phyloP scores from a whole-genome alignment of 2,329 filamentous ascomycete genomes.

The Colletotrichum musae region DNA sequence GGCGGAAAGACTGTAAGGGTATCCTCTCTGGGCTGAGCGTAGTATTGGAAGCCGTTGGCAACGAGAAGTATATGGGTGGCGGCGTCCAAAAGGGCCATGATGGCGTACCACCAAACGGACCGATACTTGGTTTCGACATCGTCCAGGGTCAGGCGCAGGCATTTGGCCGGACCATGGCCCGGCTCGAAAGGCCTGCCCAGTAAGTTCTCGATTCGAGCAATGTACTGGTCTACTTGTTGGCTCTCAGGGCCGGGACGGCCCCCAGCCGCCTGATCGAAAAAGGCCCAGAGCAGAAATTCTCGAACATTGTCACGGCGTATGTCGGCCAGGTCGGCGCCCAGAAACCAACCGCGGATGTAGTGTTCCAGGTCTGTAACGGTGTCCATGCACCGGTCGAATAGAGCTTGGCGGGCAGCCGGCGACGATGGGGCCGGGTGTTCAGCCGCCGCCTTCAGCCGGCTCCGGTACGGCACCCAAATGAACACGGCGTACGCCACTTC shows the following conservation, averaged over 20 bases:
- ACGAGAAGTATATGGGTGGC: constrained; percentile 60
- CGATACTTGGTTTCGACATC: constrained; percentile 72
- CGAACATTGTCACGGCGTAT: constrained; percentile 77
- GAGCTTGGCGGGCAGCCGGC: constrained; percentile 62
- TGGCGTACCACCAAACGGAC: constrained; percentile 73
- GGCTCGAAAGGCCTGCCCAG: constrained; percentile 65
- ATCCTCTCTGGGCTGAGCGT: constrained; percentile 56
- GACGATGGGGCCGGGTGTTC: constrained; percentile 59
- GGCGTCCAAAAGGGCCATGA: constrained; percentile 70
- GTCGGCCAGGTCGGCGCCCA: constrained; percentile 69
- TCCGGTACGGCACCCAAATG: constrained; percentile 60
- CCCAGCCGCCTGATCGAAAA: constrained; percentile 65
- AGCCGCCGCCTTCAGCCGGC: constrained; percentile 55
- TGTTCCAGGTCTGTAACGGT: constrained; percentile 68
- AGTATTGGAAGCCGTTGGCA: constrained; percentile 65
- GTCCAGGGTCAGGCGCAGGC: constrained; percentile 76
- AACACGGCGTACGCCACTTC: constrained; percentile 60
- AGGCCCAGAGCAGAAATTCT: constrained; percentile 78
- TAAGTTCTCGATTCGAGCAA: constrained; percentile 67
- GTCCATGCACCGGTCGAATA: constrained; percentile 71
- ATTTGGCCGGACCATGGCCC: constrained; percentile 69
- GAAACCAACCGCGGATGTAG: constrained; percentile 77
- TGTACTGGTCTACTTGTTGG: constrained; percentile 58
- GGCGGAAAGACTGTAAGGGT: constrained; percentile 23
- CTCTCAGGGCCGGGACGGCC: neutral